Percentiles rank a stretch among this genome's conserved stretches.
phyloP scores from a whole-genome alignment of 2,329 filamentous ascomycete species.

The Monilinia polystroma region DNA sequence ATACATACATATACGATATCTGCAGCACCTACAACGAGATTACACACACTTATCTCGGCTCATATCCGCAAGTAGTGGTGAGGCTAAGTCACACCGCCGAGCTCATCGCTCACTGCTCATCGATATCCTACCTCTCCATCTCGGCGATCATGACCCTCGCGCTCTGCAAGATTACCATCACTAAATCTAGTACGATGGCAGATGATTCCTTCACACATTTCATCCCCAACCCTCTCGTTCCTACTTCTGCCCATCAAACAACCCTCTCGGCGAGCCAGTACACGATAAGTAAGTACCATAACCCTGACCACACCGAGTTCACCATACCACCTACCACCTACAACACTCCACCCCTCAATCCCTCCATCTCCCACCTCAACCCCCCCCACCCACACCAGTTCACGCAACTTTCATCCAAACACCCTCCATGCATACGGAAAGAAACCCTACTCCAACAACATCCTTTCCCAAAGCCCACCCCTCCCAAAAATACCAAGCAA shows the following conservation, averaged over 20 bases:
- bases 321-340: neutral
- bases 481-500: too few relatives aligned
- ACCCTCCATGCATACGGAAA: neutral
- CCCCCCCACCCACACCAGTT: neutral
- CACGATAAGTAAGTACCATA: neutral
- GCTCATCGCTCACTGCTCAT: neutral
- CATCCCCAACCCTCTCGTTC: neutral
- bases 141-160: neutral
- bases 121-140: neutral
- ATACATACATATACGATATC: neutral
- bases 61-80: neutral
- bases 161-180: neutral
- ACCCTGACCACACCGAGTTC: constrained; percentile 9
- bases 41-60: neutral
- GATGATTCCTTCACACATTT: neutral
- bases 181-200: neutral
- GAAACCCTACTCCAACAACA: neutral
- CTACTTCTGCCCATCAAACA: neutral
- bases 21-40: too few relatives aligned
- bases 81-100: neutral
- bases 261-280: neutral
- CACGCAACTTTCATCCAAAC: neutral
- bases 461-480: too few relatives aligned
- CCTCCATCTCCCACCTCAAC: too few relatives aligned
- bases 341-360: too few relatives aligned